phyloP scores from a whole-genome alignment of 345 rosid species.

The Luvunga scandens region DNA sequence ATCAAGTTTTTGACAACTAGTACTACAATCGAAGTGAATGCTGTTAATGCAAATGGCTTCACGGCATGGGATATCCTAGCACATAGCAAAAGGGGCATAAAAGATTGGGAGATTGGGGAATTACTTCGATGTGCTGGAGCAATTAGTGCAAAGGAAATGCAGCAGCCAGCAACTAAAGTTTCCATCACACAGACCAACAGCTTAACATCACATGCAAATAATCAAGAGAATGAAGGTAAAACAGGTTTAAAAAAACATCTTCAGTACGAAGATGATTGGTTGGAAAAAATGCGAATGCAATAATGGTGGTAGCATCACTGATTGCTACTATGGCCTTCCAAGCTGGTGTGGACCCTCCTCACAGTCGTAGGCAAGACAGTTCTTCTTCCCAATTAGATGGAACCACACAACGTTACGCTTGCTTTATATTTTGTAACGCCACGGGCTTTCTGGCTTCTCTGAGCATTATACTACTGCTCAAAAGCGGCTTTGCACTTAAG shows the following conservation, averaged over 20 bases:
- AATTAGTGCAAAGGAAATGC: background rate
- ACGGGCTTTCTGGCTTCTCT: constrained; percentile 22
- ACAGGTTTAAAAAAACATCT: background rate
- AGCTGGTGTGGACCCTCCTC: constrained; percentile 27
- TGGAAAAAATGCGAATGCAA: constrained; percentile 8
- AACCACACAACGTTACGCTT: no score
- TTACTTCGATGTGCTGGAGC: background rate
- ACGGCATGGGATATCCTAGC: background rate
- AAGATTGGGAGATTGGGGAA: no score
- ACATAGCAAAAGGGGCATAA: background rate
- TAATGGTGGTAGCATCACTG: constrained; percentile 34
- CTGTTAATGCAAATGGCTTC: background rate
- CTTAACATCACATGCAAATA: background rate
- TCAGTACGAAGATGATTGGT: background rate
- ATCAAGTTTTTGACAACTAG: constrained; percentile 12
- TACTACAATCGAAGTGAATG: background rate
- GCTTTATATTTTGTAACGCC: constrained; percentile 6
- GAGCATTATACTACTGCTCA: constrained; percentile 24
- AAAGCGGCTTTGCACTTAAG: constrained; percentile 20
- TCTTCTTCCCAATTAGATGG: no score
- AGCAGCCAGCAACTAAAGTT: no score
- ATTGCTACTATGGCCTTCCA: constrained; percentile 36
- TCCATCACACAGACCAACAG: background rate
- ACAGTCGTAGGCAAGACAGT: constrained; percentile 13
- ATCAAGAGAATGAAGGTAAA: background rate